These are phyloP conservation scores for Stereum hirsutum DNA, from an alignment of 1,284 basidiomycete species.

Conservation along the genomic window DNA sequence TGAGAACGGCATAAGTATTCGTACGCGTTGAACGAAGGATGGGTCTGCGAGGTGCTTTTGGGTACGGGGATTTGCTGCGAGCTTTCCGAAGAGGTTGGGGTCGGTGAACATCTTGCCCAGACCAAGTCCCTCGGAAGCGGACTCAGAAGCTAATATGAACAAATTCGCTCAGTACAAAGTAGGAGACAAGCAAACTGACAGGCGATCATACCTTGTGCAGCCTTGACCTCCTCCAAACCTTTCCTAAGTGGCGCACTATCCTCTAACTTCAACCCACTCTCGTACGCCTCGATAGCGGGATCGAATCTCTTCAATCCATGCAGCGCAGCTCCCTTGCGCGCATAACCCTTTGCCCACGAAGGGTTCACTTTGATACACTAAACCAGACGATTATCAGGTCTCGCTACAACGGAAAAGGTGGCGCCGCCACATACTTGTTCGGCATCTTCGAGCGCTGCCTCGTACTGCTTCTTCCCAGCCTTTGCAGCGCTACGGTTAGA, in stretches of 20 bases:
- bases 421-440: conserved; percentile 62
- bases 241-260: conserved; percentile 78
- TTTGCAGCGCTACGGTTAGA: conserved; percentile 92
- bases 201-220: conserved; percentile 56
- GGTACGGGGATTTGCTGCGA: conserved; percentile 84
- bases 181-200: too few relatives aligned
- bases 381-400: conserved; percentile 1
- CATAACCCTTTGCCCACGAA: conserved; percentile 87
- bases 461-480: conserved; percentile 75
- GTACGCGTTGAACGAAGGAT: conserved; percentile 63
- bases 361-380: conserved; percentile 76
- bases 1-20: not conserved
- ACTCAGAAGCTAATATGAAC: conserved; percentile 30
- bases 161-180: too few relatives aligned
- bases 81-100: conserved; percentile 76
- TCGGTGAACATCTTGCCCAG: conserved; percentile 81
- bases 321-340: conserved; percentile 90
- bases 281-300: conserved; percentile 78
- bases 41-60: conserved; percentile 79
- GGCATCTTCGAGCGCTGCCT: conserved; percentile 79
- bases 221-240: conserved; percentile 80
- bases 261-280: conserved; percentile 76
- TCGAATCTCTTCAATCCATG: conserved; percentile 77
- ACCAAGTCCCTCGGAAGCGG: conserved; percentile 37
- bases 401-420: not conserved